A percentile compares a stretch with the other conserved stretches of the same genome.
Evolutionary conservation across 108 stramenopile genomes (phyloP).

Genomic region (Epithemia pelagica): DNA sequence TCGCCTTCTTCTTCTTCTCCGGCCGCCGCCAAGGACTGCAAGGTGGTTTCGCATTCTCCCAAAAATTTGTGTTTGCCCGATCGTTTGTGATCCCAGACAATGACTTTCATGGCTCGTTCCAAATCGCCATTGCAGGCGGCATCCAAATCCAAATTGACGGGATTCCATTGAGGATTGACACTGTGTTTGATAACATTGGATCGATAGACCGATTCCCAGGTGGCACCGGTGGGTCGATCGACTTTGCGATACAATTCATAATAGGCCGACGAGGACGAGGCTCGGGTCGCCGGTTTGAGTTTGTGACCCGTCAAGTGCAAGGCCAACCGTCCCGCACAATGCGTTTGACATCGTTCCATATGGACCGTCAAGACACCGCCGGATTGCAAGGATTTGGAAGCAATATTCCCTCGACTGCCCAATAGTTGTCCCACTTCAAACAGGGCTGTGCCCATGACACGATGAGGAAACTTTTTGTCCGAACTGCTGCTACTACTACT

Average conservation of each 20-base stretch:
- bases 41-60: constrained; percentile 66
- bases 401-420: constrained; percentile 54
- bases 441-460: constrained; percentile 64
- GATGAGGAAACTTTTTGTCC: constrained; percentile 36
- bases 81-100: constrained; percentile 59
- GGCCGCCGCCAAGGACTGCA: constrained; percentile 31
- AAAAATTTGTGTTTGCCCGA: constrained; percentile 64
- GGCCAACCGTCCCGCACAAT: constrained; percentile 20
- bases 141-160: constrained; percentile 57
- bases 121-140: constrained; percentile 73
- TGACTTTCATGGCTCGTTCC: constrained; percentile 55
- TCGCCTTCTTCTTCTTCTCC: constrained; percentile 17
- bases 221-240: constrained; percentile 55
- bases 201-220: constrained; percentile 60
- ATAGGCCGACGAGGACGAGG: constrained; percentile 72
- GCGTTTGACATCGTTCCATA: constrained; percentile 41
- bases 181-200: constrained; percentile 50
- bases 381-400: constrained; percentile 57
- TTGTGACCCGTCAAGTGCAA: constrained; percentile 49
- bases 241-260: constrained; percentile 64
- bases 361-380: constrained; percentile 63
- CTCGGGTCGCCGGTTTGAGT: constrained; percentile 52
- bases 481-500: constrained; percentile 18
- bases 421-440: constrained; percentile 77
- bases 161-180: constrained; percentile 65